A percentile compares a stretch with the other conserved stretches of the same genome.
Evolutionary conservation across 208 protist species (phyloP).

Genomic region (Leishmania tropica): DNA sequence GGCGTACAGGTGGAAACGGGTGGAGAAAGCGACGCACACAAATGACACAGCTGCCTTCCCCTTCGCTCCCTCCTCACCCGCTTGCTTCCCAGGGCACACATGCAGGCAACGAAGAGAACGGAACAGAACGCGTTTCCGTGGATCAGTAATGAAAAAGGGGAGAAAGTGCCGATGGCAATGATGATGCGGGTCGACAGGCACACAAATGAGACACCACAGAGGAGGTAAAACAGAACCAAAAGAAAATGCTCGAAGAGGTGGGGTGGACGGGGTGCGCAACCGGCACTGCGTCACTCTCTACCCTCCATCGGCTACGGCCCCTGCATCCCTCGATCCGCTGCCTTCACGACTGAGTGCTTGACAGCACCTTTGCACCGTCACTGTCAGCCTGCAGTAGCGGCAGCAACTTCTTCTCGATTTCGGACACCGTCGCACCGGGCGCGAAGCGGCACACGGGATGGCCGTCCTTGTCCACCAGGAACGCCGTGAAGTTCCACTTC

Average conservation of each 20-base stretch:
- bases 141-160: neutral
- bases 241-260: neutral
- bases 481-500: constrained; percentile 96
- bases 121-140: neutral
- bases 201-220: neutral
- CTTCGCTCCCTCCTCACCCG: neutral
- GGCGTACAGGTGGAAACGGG: neutral
- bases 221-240: neutral
- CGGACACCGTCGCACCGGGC: constrained; percentile 43
- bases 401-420: constrained; percentile 71
- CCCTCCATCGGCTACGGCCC: neutral
- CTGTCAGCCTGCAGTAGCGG: constrained; percentile 42
- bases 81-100: neutral
- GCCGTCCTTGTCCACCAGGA: constrained; percentile 82
- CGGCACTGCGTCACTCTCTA: no score
- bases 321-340: neutral
- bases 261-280: neutral
- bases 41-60: neutral
- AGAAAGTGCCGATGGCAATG: neutral
- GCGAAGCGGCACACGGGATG: constrained; percentile 71
- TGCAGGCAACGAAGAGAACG: neutral
- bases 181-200: neutral
- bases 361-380: neutral
- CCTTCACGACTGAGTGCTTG: neutral
- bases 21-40: neutral